These are phyloP conservation scores for Coleophoma cylindrospora DNA, from an alignment of 2,329 filamentous ascomycete species.

Conservation along the genomic window DNA sequence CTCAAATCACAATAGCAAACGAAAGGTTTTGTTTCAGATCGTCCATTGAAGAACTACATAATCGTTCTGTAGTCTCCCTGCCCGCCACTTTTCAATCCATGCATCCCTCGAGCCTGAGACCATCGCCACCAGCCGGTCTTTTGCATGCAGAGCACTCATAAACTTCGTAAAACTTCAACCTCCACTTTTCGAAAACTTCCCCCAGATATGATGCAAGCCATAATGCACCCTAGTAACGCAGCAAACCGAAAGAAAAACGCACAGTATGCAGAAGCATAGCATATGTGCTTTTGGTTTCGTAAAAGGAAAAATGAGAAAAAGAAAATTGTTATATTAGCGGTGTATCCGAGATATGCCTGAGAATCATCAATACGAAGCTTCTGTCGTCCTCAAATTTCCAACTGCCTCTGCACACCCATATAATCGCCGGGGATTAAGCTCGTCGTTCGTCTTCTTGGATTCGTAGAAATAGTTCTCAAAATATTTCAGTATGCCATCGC, in stretches of 20 bases:
- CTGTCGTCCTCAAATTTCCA: background rate
- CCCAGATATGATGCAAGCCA: background rate
- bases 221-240: too few species aligned
- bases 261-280: too few species aligned
- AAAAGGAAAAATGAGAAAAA: too few species aligned
- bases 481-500: constrained; percentile 8
- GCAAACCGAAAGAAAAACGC: too few species aligned
- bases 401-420: constrained; percentile 5
- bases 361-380: background rate
- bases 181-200: background rate
- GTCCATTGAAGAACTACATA: background rate
- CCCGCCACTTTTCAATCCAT: background rate
- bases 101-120: too few species aligned
- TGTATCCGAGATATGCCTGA: too few species aligned
- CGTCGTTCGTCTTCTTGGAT: constrained; percentile 8
- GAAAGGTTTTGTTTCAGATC: background rate
- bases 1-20: background rate
- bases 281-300: too few species aligned
- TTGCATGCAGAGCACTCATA: background rate
- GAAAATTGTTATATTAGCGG: too few species aligned
- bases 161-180: background rate
- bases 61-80: background rate
- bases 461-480: constrained; percentile 11
- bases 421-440: constrained; percentile 2
- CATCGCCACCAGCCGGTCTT: background rate